Percentiles rank a stretch among this genome's conserved stretches.
These are phyloP conservation scores for Colletotrichum sp. DNA, from an alignment of 2,329 filamentous ascomycete genomes.

Conservation along the genomic window DNA sequence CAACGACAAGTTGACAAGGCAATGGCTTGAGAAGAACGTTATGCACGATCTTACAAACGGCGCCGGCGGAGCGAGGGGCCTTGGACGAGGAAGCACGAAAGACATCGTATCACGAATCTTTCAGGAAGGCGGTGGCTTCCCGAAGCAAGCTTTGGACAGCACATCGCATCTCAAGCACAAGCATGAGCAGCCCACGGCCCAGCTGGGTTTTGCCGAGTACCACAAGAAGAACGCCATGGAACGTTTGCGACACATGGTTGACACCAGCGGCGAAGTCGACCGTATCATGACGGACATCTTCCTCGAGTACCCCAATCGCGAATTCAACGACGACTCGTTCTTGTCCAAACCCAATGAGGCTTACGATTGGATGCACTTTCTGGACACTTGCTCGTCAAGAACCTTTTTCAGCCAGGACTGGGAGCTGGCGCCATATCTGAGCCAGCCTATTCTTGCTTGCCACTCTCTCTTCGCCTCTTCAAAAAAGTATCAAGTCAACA, in stretches of 20 bases:
- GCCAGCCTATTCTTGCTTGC: slow-evolving; percentile 85
- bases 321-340: slow-evolving; percentile 91
- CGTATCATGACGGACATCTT: slow-evolving; percentile 85
- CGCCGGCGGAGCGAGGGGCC: slow-evolving; percentile 71
- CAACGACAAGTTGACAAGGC: slow-evolving; percentile 64
- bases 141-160: slow-evolving; percentile 54
- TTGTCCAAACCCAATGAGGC: slow-evolving; percentile 86
- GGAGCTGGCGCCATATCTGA: slow-evolving; percentile 88
- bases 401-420: slow-evolving; percentile 89
- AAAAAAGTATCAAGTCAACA: slow-evolving; percentile 48
- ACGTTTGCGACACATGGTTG: slow-evolving; percentile 75
- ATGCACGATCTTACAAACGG: slow-evolving; percentile 71
- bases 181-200: slow-evolving; percentile 60
- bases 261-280: slow-evolving; percentile 79
- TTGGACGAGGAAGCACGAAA: slow-evolving; percentile 73
- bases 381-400: slow-evolving; percentile 80
- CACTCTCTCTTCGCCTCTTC: slow-evolving; percentile 88
- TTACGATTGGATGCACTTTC: slow-evolving; percentile 96
- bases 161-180: slow-evolving; percentile 34
- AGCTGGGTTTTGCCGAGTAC: slow-evolving; percentile 74
- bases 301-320: slow-evolving; percentile 80
- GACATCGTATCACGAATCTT: slow-evolving; percentile 83
- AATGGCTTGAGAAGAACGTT: slow-evolving; percentile 78
- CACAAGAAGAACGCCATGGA: slow-evolving; percentile 75
- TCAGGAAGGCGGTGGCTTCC: slow-evolving; percentile 78